Base-by-base conservation (phyloP, 2,329 filamentous ascomycete species). In the Byssoonygena ceratinophila region DNA sequence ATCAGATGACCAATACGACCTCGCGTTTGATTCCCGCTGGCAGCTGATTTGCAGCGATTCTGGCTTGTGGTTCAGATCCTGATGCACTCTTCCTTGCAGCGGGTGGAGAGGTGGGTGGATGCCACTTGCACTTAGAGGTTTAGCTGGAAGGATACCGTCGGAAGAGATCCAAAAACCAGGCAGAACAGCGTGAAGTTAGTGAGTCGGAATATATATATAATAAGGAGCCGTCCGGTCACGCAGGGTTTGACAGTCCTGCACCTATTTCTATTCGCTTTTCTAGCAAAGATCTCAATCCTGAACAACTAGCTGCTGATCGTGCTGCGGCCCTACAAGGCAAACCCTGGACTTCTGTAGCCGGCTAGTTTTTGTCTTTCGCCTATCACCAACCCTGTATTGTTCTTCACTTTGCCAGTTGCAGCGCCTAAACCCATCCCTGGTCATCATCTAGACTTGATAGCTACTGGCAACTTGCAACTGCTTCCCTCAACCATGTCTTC, bases 41-140 rank as follows among this genome's bases (percentile, higher is more conserved):
- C 47, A 29, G 37, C 14, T 27, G 40, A 51, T 51, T 43, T 31
- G 49, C 14, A 40, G 9, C 2, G 14, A 4, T 39, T 39, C 31
- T 50, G 29, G 34, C 12, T 41, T 31, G 32, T 44, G 40, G 22
- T 12, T 16, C 32, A 18, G 16, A 46, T 20, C 22, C 41, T n/a
- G 43, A 20, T 22, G 39, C 27, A n/a, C 22, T 39, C 40, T 51
- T 51, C 39, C 49, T 51, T 45, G 49, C 18, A 36, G 49, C 40
- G 49, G 29, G 51, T 53, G 51, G 51, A 53, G 51, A 40, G 51
- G 16, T 20, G 34, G 43, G 9, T 40, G 50, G 41, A 14, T 29
- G 37, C 45, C 45, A 45, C 49, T 51, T 54, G 52, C 52, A 47
- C 52, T 54, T 54, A 54, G 52, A 25, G 52, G 52, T 47, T 43